These are phyloP conservation scores for Skeletonema tropicum DNA, from an alignment of 108 stramenopile species.

Conservation along the genomic window DNA sequence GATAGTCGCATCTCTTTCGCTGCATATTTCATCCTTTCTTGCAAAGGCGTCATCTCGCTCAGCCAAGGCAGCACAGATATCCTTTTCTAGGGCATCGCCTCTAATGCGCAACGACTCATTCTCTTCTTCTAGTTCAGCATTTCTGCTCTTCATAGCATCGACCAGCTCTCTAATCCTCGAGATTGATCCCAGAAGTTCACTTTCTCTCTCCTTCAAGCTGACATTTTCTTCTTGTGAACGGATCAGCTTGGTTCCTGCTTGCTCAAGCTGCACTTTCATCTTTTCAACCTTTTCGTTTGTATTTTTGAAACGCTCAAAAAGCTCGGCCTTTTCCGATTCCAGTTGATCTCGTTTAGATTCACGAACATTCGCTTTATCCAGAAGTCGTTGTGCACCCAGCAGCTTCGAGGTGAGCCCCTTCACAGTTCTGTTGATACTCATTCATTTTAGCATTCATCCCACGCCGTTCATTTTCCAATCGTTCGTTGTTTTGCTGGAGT, in stretches of 20 bases:
- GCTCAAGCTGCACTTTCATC: conserved; percentile 35
- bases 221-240: conserved; percentile 24
- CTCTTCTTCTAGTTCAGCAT: conserved; percentile 32
- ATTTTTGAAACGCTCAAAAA: neutral
- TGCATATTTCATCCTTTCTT: conserved; percentile 10
- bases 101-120: conserved; percentile 12
- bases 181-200: conserved; percentile 15
- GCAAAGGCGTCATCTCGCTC: conserved; percentile 14
- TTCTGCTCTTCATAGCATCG: conserved; percentile 29
- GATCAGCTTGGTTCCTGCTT: conserved; percentile 18
- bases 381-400: neutral
- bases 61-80: conserved; percentile 5
- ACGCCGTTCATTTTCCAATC: neutral
- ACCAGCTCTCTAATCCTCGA: conserved; percentile 29
- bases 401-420: neutral
- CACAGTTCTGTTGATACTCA: neutral
- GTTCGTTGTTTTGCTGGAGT: neutral
- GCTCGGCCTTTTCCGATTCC: conserved; percentile 13
- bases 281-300: conserved; percentile 11
- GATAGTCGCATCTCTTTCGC: conserved; percentile 16
- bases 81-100: conserved; percentile 11
- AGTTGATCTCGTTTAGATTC: neutral
- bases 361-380: neutral
- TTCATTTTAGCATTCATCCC: neutral
- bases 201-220: neutral